A percentile compares a stretch with the other conserved stretches of the same genome.
phyloP scores from a whole-genome alignment of 2,329 filamentous ascomycete genomes.

The Aspergillus caelatus region DNA sequence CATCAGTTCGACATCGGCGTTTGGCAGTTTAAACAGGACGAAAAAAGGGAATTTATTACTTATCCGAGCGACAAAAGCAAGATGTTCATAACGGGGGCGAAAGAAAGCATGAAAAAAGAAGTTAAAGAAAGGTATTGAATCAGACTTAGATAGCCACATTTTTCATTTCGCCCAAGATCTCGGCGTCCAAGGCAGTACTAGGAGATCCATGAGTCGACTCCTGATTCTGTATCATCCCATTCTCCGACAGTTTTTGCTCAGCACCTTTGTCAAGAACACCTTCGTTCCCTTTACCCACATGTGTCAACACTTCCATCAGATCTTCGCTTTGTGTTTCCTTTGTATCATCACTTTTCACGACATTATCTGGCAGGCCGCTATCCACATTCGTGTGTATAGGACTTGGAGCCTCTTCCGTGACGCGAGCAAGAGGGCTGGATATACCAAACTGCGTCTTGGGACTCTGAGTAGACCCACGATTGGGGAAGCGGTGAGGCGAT shows the following conservation, averaged over 20 bases:
- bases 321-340: constrained; percentile 40
- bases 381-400: constrained; percentile 36
- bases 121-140: constrained; percentile 13
- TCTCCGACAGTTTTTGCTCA: constrained; percentile 27
- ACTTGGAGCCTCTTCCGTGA: constrained; percentile 48
- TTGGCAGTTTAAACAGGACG: constrained; percentile 20
- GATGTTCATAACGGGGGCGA: constrained; percentile 6
- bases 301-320: constrained; percentile 45
- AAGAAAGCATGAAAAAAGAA: constrained; percentile 14
- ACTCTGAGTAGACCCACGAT: constrained; percentile 45
- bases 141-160: constrained; percentile 47
- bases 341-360: constrained; percentile 28
- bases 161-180: constrained; percentile 51
- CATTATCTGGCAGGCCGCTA: constrained; percentile 37
- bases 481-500: constrained; percentile 52
- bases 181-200: constrained; percentile 36
- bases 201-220: constrained; percentile 32
- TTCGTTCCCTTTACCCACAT: constrained; percentile 39
- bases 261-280: constrained; percentile 24
- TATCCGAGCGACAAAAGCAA: constrained; percentile 11
- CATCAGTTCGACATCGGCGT: constrained; percentile 28
- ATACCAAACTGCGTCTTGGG: constrained; percentile 48
- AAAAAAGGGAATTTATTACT: constrained; percentile 8
- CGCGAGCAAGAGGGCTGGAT: constrained; percentile 50
- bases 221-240: constrained; percentile 34